A percentile compares a stretch with the other conserved stretches of the same genome.
Evolutionary conservation across 2,329 filamentous ascomycete genomes (phyloP).

Genomic region (Calonectria ilicicola): DNA sequence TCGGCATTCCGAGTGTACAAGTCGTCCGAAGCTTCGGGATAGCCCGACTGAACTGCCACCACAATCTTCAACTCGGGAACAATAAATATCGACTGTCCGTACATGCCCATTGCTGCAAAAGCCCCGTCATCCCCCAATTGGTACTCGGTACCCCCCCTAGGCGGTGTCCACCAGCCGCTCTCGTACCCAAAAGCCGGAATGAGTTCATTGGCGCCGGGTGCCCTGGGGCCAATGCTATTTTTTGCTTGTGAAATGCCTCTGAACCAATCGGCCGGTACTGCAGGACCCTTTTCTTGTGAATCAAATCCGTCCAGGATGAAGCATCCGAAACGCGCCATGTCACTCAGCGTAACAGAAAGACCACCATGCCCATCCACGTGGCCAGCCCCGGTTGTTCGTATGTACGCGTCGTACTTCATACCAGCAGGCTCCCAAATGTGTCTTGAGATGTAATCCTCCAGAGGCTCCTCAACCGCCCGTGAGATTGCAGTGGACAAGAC

Average conservation of each 20-base stretch:
- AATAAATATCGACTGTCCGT: neutral
- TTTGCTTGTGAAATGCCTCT: neutral
- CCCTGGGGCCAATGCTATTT: neutral
- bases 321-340: neutral
- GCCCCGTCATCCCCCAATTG: neutral
- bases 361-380: neutral
- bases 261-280: neutral
- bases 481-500: neutral
- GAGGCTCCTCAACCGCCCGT: neutral
- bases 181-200: neutral
- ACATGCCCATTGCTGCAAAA: neutral
- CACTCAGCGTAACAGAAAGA: neutral
- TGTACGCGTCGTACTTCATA: constrained; percentile 1
- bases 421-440: neutral
- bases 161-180: neutral
- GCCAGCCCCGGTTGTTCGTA: neutral
- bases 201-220: neutral
- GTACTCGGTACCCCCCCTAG: neutral
- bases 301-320: neutral
- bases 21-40: neutral
- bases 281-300: neutral
- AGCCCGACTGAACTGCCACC: neutral
- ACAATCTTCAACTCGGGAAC: neutral
- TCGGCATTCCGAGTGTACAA: neutral
- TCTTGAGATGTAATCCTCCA: neutral